Base-by-base conservation (phyloP, 768 basidiomycete species). In the Russula brevipes region DNA sequence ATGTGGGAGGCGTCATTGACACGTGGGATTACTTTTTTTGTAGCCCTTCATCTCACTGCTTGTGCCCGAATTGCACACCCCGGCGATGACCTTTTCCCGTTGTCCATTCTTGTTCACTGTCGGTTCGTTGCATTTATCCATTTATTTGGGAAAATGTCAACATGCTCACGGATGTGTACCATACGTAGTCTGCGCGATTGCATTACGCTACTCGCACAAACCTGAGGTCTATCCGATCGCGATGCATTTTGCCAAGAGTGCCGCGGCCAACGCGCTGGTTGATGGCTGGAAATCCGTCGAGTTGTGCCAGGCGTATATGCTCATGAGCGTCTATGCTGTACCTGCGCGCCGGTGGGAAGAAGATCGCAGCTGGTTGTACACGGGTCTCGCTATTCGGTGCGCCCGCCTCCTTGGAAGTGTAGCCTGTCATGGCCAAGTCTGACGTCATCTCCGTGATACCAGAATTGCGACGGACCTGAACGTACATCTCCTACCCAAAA, bases 81-180 rank as follows among this genome's bases (percentile, higher is more conserved):
- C 93, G 5, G 87, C 88, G 57, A 81, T 80, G 66, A 89, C 90
- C 1, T 88, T 85, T 66, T 85, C 85, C 73, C 84, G 94, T 24
- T 91, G 88, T 69, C 91, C 94, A 3, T 96, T 96, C 78, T 73
- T 98, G 42, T 94, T 96, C 74, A 95, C 94, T 38, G 91, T 93
- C 61, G 83, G 90, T 92, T 69, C 82, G 85, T 84, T 66, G 2
- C 45, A 50, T 36, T 47, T 24, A 30, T 59, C 8, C 55, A 5
- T 31, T 17, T n/a, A 14, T 2, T 38, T 41, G 1, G n/a, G 6
- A 3, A n/a, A 14, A 33, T 11, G 5, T 59, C 31, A 24, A 11
- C 4, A 3, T 12, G 38, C 51, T 60, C 53, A 56, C 9, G 16
- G 31, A 35, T 16, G 7, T 9, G 19, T 42, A 31, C 52, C 53